Conservation (phyloP, 2,329 filamentous ascomycete species). For the Proliferodiscus dingleyae region DNA sequence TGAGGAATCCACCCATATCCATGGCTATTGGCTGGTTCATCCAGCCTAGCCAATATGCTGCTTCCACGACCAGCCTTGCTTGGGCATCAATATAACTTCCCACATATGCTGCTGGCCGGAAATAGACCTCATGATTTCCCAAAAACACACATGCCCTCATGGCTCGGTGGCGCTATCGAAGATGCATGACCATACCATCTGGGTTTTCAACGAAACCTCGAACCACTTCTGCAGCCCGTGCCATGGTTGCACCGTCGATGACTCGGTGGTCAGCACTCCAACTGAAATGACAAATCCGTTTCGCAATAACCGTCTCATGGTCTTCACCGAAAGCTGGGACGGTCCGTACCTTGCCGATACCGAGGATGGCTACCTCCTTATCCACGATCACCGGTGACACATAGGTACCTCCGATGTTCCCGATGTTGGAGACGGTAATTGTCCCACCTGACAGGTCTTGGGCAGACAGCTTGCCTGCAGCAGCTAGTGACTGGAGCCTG, state of each 20-base stretch:
- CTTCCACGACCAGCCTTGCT: neutral
- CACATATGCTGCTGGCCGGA: conserved; percentile 1
- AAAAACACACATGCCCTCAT: neutral
- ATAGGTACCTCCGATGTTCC: conserved; percentile 88
- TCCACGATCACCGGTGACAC: conserved; percentile 88
- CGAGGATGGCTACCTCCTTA: conserved; percentile 86
- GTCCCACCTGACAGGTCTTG: conserved; percentile 80
- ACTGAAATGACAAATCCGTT: conserved; percentile 83
- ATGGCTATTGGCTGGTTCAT: conserved; percentile 1
- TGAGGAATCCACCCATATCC: conserved; percentile 1
- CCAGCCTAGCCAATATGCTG: conserved; percentile 1
- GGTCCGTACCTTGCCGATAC: conserved; percentile 73
- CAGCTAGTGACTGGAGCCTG: conserved; percentile 68
- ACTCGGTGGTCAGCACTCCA: conserved; percentile 96
- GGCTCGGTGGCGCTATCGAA: conserved; percentile 51
- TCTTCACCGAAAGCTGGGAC: conserved; percentile 70
- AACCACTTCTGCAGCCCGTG: conserved; percentile 79
- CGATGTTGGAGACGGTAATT: conserved; percentile 95
- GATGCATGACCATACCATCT: conserved; percentile 77
- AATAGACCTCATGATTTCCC: neutral
- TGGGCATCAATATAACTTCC: neutral
- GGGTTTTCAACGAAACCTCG: conserved; percentile 76
- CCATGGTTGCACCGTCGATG: conserved; percentile 92
- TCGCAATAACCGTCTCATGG: conserved; percentile 58
- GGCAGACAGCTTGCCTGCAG: conserved; percentile 67